Evolutionary conservation across 164 flowering plant genomes (phyloP), one percentile per base, ranked within the genome.

Genomic region (Brasenia schreberi): DNA sequence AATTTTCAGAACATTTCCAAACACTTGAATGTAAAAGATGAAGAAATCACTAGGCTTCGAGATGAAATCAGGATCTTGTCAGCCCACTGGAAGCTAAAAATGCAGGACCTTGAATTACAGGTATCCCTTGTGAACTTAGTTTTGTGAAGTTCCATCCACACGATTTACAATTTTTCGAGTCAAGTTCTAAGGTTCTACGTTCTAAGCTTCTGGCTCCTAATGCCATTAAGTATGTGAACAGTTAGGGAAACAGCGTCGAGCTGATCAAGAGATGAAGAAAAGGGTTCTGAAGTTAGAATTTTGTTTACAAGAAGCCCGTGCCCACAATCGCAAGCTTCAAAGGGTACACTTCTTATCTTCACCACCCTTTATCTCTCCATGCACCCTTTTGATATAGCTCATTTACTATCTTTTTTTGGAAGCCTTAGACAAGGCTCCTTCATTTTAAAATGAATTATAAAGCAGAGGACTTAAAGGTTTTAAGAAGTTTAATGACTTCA

Each of bases 181-280:
- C 18, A 61, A 6, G 16, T 49, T 49, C 56, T 14, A 5, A 49
- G 10, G 16, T 14, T 49, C 53, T 45, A 45, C 11, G 7, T 45
- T 45, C 12, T 12, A 45, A 45, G 7, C 12, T 7, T 45, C 16
- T 49, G 16, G 16, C 56, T 49, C 16, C 33, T 61, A 12, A 5
- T 18, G 12, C 63, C 63, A 61, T 11, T 2, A 11, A 33, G 3
- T 33, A 4, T 61, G 9, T 61, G 27, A 45, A 71, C 88, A 94
- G 99, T 70, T 94, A 59, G 97, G 89, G 74, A 91, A 91, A 77
- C 96, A 88, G 44, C 77, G 80, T 17, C 80, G 87, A 80, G 84
- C 89, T 64, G 96, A 90, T 81, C 96, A 87, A 65, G 96, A 94
- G 59, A 78, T 94, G 69, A 94, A 94, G 70, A 94, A 89, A 79